These are phyloP conservation scores for Thalassiosira hispida DNA, from an alignment of 352 stramenopile genomes.

Conservation along the genomic window DNA sequence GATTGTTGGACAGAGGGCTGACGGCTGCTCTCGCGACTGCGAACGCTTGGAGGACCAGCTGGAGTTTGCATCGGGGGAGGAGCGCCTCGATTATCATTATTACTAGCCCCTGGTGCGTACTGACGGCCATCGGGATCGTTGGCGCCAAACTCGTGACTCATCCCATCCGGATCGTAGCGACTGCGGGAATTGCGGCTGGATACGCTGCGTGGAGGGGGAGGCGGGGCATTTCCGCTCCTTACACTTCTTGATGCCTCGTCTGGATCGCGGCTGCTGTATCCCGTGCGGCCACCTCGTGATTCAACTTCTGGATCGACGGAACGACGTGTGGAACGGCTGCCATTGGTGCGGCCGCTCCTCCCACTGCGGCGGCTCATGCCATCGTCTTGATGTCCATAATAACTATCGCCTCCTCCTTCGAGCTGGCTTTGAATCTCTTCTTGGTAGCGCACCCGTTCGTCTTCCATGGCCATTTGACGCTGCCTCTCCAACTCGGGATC, in stretches of 20 bases:
- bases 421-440: slow-evolving; percentile 4
- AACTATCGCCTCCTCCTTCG: not conserved
- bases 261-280: not conserved
- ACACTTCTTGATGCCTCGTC: no score
- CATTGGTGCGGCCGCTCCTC: not conserved
- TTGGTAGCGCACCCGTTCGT: slow-evolving; percentile 4
- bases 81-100: not conserved
- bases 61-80: no score
- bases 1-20: no score
- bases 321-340: not conserved
- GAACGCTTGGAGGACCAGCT: no score
- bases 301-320: not conserved
- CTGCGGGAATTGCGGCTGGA: not conserved
- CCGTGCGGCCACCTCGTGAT: not conserved
- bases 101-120: slow-evolving; percentile 26
- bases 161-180: slow-evolving; percentile 30
- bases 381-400: not conserved
- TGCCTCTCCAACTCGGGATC: not conserved
- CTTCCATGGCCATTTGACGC: slow-evolving; percentile 10
- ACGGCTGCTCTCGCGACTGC: no score
- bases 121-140: slow-evolving; percentile 47
- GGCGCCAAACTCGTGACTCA: slow-evolving; percentile 36
- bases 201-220: not conserved
- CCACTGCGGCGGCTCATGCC: not conserved
- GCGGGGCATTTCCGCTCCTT: not conserved